Base-by-base conservation (phyloP, 2,329 filamentous ascomycete genomes). In the Cryphonectria radicalis region DNA sequence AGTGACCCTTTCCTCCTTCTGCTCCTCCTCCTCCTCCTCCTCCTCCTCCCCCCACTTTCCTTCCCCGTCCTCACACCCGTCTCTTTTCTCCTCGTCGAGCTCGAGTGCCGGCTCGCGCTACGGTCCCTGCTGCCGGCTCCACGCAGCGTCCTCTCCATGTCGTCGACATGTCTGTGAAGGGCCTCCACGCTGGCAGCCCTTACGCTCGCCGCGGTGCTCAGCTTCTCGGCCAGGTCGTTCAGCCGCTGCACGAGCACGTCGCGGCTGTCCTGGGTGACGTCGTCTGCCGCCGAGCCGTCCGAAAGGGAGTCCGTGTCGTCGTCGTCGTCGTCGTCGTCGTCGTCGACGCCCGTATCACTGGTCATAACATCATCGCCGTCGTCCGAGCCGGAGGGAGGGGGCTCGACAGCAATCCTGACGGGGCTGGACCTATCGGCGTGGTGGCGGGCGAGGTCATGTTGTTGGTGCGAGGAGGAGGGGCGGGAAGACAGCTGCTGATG, bases 171-270 rank as follows among this genome's bases (percentile, higher is more conserved):
- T 43, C 77, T 77, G 68, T 84, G 82, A 50, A 85, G 77, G 53
- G 77, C 74, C 65, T 78, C 77, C 50, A 85, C 73, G 67, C 76
- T 79, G 11, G 77, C 76, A 67, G 75, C 63, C 22, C 76, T 73
- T 50, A 75, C 73, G 17, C 77, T n/a, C 46, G 19, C 74, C 50
- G 78, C 73, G 32, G 77, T 75, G 67, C 77, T 77, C 10, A 85
- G 76, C 60, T 81, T 80, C 66, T 81, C 78, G n/a, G 82, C 77
- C 32, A 85, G 73, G 60, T 80, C 79, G 63, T 76, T 77, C 22
- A 85, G 78, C 43, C 83, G 80, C 73, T 84, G 81, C 42, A 87
- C 82, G 68, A 89, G 81, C 35, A 84, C 81, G 73, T 86, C 82
- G 70, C 81, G 82, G 76, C 80, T 80, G 72, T 81, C 81, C 62